Percentiles rank a stretch among this genome's conserved stretches.
Evolutionary conservation across 2,329 filamentous ascomycete species (phyloP).

Genomic region (Trichoderma guizhouense): DNA sequence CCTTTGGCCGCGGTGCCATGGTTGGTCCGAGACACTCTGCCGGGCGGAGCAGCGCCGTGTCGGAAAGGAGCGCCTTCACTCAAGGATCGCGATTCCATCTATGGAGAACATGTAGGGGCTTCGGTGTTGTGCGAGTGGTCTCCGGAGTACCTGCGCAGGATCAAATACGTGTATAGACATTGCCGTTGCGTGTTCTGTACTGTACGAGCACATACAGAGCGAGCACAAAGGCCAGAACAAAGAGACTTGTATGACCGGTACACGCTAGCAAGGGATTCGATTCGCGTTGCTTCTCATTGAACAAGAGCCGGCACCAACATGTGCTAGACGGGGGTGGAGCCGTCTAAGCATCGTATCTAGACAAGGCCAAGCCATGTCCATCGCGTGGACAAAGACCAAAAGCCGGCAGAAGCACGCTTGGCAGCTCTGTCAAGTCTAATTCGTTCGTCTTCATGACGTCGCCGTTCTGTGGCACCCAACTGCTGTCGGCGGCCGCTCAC

Average conservation of each 20-base stretch:
- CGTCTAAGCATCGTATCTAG: not conserved
- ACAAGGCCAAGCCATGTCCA: conserved; percentile 4
- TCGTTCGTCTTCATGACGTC: conserved; percentile 20
- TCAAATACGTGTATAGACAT: not conserved
- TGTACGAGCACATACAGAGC: not conserved
- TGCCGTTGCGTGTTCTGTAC: not conserved
- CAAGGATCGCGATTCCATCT: not conserved
- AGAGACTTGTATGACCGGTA: not conserved
- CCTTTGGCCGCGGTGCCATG: not conserved
- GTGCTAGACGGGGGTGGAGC: conserved; percentile 6
- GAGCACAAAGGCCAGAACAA: not conserved
- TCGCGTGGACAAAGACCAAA: not conserved
- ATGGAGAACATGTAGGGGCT: not conserved
- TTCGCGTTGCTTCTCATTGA: not conserved
- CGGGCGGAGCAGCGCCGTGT: conserved; percentile 3
- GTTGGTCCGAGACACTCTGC: conserved; percentile 7
- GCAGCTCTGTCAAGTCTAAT: not conserved
- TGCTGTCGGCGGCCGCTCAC: conserved; percentile 14
- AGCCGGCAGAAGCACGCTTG: conserved; percentile 8
- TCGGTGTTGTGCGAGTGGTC: not conserved
- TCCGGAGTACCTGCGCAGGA: not conserved
- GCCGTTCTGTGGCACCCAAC: conserved; percentile 14
- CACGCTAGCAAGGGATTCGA: not conserved
- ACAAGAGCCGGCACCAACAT: not conserved
- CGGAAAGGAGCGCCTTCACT: not conserved